Evolutionary conservation across 1,284 basidiomycete species (phyloP).

Genomic region (Marasmius oreades): DNA sequence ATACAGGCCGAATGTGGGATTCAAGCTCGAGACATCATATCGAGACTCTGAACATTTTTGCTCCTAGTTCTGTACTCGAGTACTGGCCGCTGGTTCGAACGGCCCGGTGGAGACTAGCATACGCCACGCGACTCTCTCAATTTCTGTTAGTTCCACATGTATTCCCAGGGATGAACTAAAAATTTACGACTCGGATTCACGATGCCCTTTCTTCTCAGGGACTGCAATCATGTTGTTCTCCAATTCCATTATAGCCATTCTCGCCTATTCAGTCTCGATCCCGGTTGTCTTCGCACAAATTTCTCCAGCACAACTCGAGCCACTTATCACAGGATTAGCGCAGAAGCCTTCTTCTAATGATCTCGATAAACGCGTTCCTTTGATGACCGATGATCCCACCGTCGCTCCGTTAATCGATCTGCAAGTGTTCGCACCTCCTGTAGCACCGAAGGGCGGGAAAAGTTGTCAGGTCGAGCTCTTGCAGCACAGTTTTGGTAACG

Average conservation of each 20-base stretch:
- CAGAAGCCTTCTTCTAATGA: constrained; percentile 9
- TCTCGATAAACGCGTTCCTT: constrained; percentile 29
- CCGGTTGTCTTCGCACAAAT: constrained; percentile 18
- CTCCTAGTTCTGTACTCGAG: too few species aligned
- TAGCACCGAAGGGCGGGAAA: constrained; percentile 27
- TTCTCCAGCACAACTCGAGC: constrained; percentile 20
- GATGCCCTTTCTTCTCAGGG: neutral
- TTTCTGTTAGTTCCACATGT: too few species aligned
- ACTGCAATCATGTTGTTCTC: neutral
- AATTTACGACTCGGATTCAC: too few species aligned
- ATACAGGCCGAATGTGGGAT: too few species aligned
- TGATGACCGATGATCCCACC: constrained; percentile 31
- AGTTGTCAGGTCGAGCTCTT: constrained; percentile 34
- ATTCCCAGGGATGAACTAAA: too few species aligned
- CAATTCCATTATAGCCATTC: neutral
- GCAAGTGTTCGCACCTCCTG: constrained; percentile 39
- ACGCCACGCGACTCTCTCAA: too few species aligned
- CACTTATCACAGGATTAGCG: constrained; percentile 22
- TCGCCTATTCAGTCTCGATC: neutral
- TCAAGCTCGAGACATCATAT: too few species aligned
- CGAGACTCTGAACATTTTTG: too few species aligned
- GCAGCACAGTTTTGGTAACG: constrained; percentile 29
- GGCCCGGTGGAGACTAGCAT: too few species aligned
- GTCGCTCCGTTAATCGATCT: constrained; percentile 35
- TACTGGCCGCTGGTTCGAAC: too few species aligned